Evolutionary conservation across 2,329 filamentous ascomycete species (phyloP).

Genomic region (Incumbomyces lentus): DNA sequence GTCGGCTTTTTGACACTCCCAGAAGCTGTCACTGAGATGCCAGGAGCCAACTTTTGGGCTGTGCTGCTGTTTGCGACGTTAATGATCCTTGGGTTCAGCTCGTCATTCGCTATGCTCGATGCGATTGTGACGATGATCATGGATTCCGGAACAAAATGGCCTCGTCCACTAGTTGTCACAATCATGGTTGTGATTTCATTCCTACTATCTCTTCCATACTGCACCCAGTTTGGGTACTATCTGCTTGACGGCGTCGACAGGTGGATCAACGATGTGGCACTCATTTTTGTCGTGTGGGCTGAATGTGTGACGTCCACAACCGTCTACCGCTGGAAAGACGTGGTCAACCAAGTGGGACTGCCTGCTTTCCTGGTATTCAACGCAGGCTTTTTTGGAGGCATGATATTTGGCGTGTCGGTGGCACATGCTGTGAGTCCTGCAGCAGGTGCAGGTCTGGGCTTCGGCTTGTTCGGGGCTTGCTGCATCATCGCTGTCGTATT

Average conservation of each 20-base stretch:
- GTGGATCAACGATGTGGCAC: constrained; percentile 47
- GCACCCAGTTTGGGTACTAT: constrained; percentile 48
- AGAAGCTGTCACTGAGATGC: constrained; percentile 47
- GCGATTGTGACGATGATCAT: constrained; percentile 45
- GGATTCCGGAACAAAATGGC: constrained; percentile 41
- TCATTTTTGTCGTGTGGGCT: constrained; percentile 49
- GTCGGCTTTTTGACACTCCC: constrained; percentile 51
- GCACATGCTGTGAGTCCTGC: constrained; percentile 37
- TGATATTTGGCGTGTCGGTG: constrained; percentile 42
- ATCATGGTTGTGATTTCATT: constrained; percentile 41
- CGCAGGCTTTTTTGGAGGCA: constrained; percentile 43
- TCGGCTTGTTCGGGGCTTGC: constrained; percentile 42
- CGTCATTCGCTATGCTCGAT: constrained; percentile 51
- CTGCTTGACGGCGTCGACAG: constrained; percentile 45
- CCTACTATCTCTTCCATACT: constrained; percentile 46
- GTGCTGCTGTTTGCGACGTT: constrained; percentile 50
- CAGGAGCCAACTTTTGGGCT: constrained; percentile 48
- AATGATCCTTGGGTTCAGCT: constrained; percentile 48
- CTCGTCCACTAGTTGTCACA: constrained; percentile 42
- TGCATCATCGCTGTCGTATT: constrained; percentile 31
- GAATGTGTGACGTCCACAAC: constrained; percentile 45
- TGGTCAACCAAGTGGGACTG: constrained; percentile 41
- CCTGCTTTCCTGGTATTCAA: constrained; percentile 42
- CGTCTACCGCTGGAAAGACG: constrained; percentile 47
- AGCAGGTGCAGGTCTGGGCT: constrained; percentile 41